These are phyloP conservation scores for Asterella californica DNA, from an alignment of 225 moss, liverwort and hornwort genomes.

Conservation along the genomic window DNA sequence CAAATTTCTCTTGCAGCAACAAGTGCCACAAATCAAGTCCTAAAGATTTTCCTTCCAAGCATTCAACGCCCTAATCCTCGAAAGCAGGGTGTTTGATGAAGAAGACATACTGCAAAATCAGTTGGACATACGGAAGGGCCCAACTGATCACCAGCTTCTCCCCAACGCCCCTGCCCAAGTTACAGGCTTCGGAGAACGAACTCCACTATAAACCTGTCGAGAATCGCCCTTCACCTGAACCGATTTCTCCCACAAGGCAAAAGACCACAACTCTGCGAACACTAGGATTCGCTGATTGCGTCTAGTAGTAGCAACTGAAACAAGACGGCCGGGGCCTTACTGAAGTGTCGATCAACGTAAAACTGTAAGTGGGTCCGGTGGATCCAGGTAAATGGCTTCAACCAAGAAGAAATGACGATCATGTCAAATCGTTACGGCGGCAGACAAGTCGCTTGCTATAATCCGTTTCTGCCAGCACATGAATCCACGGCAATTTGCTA, in stretches of 20 bases:
- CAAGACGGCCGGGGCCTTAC: background rate
- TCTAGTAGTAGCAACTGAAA: background rate
- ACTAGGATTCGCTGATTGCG: background rate
- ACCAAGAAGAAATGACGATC: background rate
- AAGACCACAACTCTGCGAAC: background rate
- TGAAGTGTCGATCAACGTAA: background rate
- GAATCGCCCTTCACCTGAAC: too few species aligned
- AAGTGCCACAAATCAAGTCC: background rate
- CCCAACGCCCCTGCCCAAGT: background rate
- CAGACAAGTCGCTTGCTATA: background rate
- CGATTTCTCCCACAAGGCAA: background rate
- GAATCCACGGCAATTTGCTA: background rate
- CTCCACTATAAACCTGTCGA: background rate
- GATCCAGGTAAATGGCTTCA: background rate
- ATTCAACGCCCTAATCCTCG: slow-evolving; percentile 11
- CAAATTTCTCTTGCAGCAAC: background rate
- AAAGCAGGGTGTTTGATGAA: background rate
- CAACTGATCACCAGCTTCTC: slow-evolving; percentile 6
- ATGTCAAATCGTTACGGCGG: background rate
- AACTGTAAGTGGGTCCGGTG: too few species aligned
- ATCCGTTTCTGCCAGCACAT: background rate
- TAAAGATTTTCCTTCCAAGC: slow-evolving; percentile 21
- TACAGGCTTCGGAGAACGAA: background rate
- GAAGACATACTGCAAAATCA: slow-evolving; percentile 9
- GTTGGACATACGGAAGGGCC: background rate